phyloP scores from a whole-genome alignment of 2,329 filamentous ascomycete genomes.

The Sporothrix variecibatus region DNA sequence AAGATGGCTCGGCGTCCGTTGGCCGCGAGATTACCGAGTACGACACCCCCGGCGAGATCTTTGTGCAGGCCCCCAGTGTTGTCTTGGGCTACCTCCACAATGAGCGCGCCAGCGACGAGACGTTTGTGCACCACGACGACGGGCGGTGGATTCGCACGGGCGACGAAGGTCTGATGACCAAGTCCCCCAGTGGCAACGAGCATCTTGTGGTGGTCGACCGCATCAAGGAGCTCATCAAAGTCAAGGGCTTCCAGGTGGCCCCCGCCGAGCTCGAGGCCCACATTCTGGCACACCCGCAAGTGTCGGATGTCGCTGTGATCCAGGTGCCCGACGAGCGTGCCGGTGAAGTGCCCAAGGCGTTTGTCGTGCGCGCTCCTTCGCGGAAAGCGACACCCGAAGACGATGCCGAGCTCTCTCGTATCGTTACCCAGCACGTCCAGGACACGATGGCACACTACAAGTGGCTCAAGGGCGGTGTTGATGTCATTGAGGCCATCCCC shows the following conservation, averaged over 20 bases:
- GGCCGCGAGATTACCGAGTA: conserved; percentile 66
- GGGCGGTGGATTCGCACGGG: conserved; percentile 80
- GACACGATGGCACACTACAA: conserved; percentile 69
- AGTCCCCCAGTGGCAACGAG: conserved; percentile 67
- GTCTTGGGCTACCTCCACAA: conserved; percentile 87
- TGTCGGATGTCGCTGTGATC: conserved; percentile 78
- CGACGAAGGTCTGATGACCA: conserved; percentile 74
- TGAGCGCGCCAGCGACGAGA: conserved; percentile 76
- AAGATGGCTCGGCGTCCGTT: conserved; percentile 50
- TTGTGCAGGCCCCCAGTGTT: conserved; percentile 74
- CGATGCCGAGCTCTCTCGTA: conserved; percentile 55
- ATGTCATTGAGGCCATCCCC: conserved; percentile 67
- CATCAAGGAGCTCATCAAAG: conserved; percentile 54
- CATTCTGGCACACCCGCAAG: conserved; percentile 70
- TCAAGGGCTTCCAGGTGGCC: conserved; percentile 75
- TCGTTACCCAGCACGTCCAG: conserved; percentile 66
- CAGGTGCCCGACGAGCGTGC: conserved; percentile 64
- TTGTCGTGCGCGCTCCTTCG: conserved; percentile 56
- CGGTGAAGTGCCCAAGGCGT: conserved; percentile 68
- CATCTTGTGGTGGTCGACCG: conserved; percentile 85
- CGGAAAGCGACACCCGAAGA: conserved; percentile 44
- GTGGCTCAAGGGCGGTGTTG: conserved; percentile 63
- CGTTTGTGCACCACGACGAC: conserved; percentile 67
- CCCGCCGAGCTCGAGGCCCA: conserved; percentile 82
- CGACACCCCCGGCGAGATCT: conserved; percentile 76